Conservation (phyloP, 1,139 yeast genomes). For the Yamadazyma atmosphaerica region DNA sequence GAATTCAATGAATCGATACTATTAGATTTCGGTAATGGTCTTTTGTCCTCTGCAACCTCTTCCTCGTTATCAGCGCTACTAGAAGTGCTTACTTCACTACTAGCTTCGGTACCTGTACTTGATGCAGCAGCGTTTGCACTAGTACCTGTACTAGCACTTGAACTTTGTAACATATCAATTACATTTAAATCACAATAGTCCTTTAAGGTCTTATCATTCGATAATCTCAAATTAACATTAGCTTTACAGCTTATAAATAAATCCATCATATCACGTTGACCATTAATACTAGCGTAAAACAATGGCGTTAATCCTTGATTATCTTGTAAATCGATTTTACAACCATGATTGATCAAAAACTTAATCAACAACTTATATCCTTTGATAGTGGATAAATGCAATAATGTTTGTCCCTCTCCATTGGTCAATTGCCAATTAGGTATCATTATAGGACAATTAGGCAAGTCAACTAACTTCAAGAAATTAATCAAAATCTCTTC, state of each 20-base stretch:
- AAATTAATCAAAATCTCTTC: conserved; percentile 65
- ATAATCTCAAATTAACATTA: conserved; percentile 55
- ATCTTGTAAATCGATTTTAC: conserved; percentile 74
- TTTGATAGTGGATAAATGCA: conserved; percentile 79
- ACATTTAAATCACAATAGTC: conserved; percentile 67
- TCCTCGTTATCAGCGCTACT: conserved; percentile 4
- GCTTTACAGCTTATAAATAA: conserved; percentile 65
- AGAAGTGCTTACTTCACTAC: conserved; percentile 14
- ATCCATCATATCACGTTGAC: conserved; percentile 62
- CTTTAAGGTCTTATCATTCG: conserved; percentile 55
- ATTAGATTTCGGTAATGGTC: conserved; percentile 7
- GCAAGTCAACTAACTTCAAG: conserved; percentile 60
- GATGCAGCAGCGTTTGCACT: background rate
- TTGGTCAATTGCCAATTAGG: conserved; percentile 85
- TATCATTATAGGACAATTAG: conserved; percentile 59
- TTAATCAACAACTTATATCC: conserved; percentile 64
- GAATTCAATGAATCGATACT: conserved; percentile 41
- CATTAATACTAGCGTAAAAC: conserved; percentile 79
- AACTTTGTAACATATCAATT: conserved; percentile 48
- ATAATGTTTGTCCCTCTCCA: conserved; percentile 78
- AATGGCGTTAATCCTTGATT: conserved; percentile 82
- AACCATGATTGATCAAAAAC: conserved; percentile 74
- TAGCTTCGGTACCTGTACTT: conserved; percentile 16
- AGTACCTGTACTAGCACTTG: conserved; percentile 2
- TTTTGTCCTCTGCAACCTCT: conserved; percentile 14